phyloP scores from a whole-genome alignment of 129 eudicot species.

The Ambrosia trifida region DNA sequence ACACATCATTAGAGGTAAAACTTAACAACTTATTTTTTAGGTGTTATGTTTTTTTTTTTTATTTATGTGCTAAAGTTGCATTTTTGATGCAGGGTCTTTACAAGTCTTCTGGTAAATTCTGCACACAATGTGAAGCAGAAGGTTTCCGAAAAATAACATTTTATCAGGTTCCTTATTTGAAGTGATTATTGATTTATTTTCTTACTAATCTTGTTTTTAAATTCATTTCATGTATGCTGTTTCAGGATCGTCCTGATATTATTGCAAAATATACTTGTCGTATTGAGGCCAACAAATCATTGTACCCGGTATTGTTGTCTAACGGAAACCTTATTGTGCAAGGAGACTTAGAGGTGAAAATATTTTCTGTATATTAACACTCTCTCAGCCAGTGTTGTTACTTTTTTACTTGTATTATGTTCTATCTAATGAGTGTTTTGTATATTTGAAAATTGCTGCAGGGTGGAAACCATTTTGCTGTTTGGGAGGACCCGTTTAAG shows the following conservation, averaged over 20 bases:
- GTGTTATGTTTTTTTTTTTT: not conserved
- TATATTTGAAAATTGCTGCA: conserved; percentile 26
- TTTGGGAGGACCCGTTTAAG: conserved; percentile 94
- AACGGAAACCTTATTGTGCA: conserved; percentile 90
- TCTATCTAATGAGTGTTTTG: not conserved
- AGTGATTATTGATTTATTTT: not conserved
- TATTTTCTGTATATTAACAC: not conserved
- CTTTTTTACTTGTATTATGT: too few relatives aligned
- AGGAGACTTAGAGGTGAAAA: conserved; percentile 86
- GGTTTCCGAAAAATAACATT: conserved; percentile 94
- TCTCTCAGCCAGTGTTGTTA: too few relatives aligned
- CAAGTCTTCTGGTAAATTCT: conserved; percentile 95
- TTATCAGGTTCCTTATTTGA: conserved; percentile 66
- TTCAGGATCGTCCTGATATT: conserved; percentile 96
- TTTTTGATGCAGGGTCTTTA: conserved; percentile 75
- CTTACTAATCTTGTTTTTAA: conserved; percentile 7
- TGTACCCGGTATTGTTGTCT: conserved; percentile 82
- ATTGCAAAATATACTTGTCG: conserved; percentile 95
- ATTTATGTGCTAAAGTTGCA: not conserved
- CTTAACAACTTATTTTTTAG: not conserved
- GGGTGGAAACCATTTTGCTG: conserved; percentile 82
- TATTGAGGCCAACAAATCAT: conserved; percentile 85
- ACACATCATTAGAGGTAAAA: conserved; percentile 86
- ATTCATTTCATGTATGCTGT: not conserved
- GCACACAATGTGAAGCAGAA: conserved; percentile 99